These are phyloP conservation scores for Coemansia sp. DNA, from an alignment of 192 early-diverging fungal species.

Conservation along the genomic window DNA sequence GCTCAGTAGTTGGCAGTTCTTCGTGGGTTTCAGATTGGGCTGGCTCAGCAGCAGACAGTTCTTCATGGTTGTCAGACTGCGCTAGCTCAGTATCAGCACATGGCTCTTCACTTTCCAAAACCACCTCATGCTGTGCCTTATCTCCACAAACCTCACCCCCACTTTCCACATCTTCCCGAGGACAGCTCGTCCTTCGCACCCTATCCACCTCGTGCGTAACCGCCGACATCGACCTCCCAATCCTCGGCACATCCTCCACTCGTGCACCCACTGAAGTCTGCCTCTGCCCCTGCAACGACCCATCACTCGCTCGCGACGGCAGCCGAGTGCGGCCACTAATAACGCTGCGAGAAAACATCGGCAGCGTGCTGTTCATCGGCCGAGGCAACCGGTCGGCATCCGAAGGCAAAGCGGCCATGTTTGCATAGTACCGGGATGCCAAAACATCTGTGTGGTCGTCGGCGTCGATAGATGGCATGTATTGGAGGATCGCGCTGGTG, in stretches of 20 bases:
- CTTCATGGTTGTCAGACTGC: background rate
- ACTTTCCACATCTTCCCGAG: too few relatives aligned
- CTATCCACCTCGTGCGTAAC: too few relatives aligned
- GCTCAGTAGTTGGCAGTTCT: background rate
- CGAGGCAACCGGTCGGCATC: slow-evolving; percentile 27
- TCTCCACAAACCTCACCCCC: too few relatives aligned
- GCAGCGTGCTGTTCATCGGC: slow-evolving; percentile 54
- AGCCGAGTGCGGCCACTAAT: slow-evolving; percentile 4
- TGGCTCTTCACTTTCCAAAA: too few relatives aligned
- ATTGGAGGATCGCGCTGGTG: slow-evolving; percentile 38
- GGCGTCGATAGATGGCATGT: slow-evolving; percentile 38
- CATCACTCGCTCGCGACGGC: slow-evolving; percentile 31
- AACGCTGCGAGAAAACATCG: slow-evolving; percentile 51
- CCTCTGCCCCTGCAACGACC: background rate
- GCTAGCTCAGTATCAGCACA: too few relatives aligned
- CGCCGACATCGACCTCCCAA: background rate
- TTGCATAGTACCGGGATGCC: slow-evolving; percentile 48
- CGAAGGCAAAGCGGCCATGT: slow-evolving; percentile 33
- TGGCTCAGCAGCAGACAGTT: background rate
- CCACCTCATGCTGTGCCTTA: too few relatives aligned
- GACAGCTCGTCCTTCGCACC: too few relatives aligned
- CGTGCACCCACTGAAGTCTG: background rate
- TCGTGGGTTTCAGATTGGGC: background rate
- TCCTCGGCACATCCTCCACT: background rate
- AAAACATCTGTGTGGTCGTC: slow-evolving; percentile 26